A percentile compares a stretch with the other conserved stretches of the same genome.
These are phyloP conservation scores for Daldinia childiae DNA, from an alignment of 495 filamentous ascomycete genomes.

Conservation along the genomic window DNA sequence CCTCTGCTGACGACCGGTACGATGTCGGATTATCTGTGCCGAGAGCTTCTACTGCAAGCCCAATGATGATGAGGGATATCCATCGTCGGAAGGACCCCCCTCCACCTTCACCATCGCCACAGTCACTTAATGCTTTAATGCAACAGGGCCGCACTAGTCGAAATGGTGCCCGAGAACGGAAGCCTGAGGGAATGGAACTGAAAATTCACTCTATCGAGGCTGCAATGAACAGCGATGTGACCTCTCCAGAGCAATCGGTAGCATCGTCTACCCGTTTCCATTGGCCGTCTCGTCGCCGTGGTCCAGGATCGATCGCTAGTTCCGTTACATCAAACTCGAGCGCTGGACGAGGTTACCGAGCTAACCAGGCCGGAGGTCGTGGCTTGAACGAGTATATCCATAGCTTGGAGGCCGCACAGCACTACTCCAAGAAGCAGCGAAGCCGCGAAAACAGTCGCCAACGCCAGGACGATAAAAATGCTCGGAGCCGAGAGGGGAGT, in stretches of 20 bases:
- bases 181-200: slow-evolving; percentile 83
- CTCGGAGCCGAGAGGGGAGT: slow-evolving; percentile 61
- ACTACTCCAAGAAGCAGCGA: slow-evolving; percentile 65
- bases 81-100: slow-evolving; percentile 49
- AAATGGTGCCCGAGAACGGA: slow-evolving; percentile 80
- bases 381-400: slow-evolving; percentile 88
- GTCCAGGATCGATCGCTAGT: slow-evolving; percentile 58
- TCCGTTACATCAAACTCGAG: slow-evolving; percentile 56
- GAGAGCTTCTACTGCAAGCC: slow-evolving; percentile 60
- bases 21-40: slow-evolving; percentile 42
- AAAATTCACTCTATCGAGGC: slow-evolving; percentile 69
- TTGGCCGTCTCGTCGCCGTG: slow-evolving; percentile 58
- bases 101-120: slow-evolving; percentile 62
- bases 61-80: slow-evolving; percentile 56
- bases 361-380: slow-evolving; percentile 59
- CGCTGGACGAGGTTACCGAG: slow-evolving; percentile 52
- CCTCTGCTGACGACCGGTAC: slow-evolving; percentile 33
- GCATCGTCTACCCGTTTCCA: slow-evolving; percentile 55
- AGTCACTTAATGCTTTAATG: slow-evolving; percentile 59
- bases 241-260: slow-evolving; percentile 60
- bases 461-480: slow-evolving; percentile 52
- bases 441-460: slow-evolving; percentile 68
- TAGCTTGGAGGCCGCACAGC: slow-evolving; percentile 80
- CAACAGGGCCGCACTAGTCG: slow-evolving; percentile 64
- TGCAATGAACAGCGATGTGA: slow-evolving; percentile 60